phyloP scores from a whole-genome alignment of 345 rosid species.

The Noccaea bulbosa region DNA sequence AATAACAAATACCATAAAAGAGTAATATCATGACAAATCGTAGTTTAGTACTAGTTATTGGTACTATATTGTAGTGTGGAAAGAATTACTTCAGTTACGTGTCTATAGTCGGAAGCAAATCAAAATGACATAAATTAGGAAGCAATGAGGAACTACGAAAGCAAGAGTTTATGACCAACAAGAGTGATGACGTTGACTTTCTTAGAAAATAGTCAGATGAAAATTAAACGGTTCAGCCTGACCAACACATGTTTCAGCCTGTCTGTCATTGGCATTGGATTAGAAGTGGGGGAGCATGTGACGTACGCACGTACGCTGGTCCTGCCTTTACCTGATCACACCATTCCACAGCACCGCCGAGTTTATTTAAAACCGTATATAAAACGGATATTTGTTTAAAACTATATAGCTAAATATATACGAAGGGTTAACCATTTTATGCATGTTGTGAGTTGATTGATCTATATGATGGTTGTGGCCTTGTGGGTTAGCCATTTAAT shows the following conservation, averaged over 20 bases:
- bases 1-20: neutral
- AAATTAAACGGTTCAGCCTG: slow-evolving; percentile 31
- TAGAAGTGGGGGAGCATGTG: slow-evolving; percentile 28
- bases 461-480: too few relatives aligned
- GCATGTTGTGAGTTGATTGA: too few relatives aligned
- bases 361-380: neutral
- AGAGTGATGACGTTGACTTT: slow-evolving; percentile 33
- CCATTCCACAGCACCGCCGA: neutral
- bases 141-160: slow-evolving; percentile 10
- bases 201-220: slow-evolving; percentile 5
- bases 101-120: slow-evolving; percentile 6
- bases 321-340: slow-evolving; percentile 29
- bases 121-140: neutral
- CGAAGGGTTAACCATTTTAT: neutral
- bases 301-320: slow-evolving; percentile 25
- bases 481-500: too few relatives aligned
- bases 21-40: neutral
- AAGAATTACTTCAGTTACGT: slow-evolving; percentile 11
- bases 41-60: neutral
- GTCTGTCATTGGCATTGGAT: slow-evolving; percentile 28
- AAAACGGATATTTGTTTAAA: neutral
- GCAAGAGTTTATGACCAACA: slow-evolving; percentile 31
- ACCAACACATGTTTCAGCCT: slow-evolving; percentile 33
- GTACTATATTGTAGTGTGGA: neutral
- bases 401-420: neutral